These are phyloP conservation scores for Suillus cothurnatus DNA, from an alignment of 768 basidiomycete genomes.

Conservation along the genomic window DNA sequence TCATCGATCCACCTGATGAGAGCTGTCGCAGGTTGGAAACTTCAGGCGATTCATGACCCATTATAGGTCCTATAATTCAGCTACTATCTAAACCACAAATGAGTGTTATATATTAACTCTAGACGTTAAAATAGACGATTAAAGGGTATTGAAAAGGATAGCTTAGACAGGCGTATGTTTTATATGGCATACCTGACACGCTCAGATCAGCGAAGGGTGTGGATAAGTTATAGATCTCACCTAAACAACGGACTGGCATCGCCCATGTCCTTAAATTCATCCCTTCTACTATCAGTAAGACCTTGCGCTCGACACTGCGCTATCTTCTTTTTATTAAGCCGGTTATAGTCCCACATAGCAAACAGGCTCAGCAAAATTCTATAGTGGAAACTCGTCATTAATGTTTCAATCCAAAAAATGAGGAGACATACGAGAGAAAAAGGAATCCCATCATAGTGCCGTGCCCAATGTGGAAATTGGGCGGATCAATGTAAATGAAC, in stretches of 20 bases:
- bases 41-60: no score
- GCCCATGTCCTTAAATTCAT: constrained; percentile 51
- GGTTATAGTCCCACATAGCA: constrained; percentile 50
- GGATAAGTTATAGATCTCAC: constrained; percentile 17
- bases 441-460: constrained; percentile 41
- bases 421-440: constrained; percentile 20
- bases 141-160: not conserved
- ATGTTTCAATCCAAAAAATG: constrained; percentile 15
- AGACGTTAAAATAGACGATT: not conserved
- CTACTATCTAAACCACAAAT: no score
- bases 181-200: constrained; percentile 7
- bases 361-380: constrained; percentile 45
- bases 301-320: constrained; percentile 44
- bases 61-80: no score
- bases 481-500: constrained; percentile 42
- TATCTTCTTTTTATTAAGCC: constrained; percentile 52
- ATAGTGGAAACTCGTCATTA: constrained; percentile 32
- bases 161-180: constrained; percentile 9
- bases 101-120: not conserved
- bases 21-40: no score
- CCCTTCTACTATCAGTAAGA: constrained; percentile 41
- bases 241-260: constrained; percentile 60
- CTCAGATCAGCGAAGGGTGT: not conserved
- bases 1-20: no score
- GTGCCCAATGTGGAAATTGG: constrained; percentile 40